A percentile compares a stretch with the other conserved stretches of the same genome.
These are phyloP conservation scores for Hyaloscypha hepaticicola DNA, from an alignment of 495 filamentous ascomycete species.

Conservation along the genomic window DNA sequence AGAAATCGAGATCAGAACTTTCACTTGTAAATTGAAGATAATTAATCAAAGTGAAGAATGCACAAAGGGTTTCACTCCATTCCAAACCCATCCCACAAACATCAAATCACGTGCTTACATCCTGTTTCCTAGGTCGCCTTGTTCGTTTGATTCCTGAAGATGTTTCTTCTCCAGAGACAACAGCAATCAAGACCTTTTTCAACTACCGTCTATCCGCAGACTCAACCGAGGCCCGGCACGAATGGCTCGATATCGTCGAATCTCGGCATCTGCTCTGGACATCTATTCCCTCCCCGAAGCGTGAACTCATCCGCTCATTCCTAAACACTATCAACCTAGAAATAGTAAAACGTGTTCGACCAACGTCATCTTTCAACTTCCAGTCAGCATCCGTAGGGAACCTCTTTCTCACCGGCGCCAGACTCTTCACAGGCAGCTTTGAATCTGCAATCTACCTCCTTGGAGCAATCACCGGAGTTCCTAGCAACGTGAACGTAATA, in stretches of 20 bases:
- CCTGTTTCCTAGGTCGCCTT: conserved; percentile 62
- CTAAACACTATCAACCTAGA: conserved; percentile 87
- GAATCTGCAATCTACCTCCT: conserved; percentile 82
- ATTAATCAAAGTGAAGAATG: not conserved
- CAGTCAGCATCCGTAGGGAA: conserved; percentile 88
- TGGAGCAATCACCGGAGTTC: conserved; percentile 76
- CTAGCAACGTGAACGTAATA: conserved; percentile 71
- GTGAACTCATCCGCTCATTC: conserved; percentile 87
- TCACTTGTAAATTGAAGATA: not conserved
- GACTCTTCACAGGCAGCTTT: conserved; percentile 78
- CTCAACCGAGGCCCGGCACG: conserved; percentile 50
- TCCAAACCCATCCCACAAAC: not conserved
- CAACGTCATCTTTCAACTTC: conserved; percentile 81
- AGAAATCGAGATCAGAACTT: not conserved
- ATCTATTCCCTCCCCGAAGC: conserved; percentile 76
- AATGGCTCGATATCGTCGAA: conserved; percentile 92
- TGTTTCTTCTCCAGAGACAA: conserved; percentile 58
- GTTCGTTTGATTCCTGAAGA: conserved; percentile 81
- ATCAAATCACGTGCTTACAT: not conserved
- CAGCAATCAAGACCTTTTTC: conserved; percentile 76
- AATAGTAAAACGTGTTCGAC: conserved; percentile 81
- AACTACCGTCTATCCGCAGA: conserved; percentile 75
- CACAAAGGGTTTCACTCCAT: not conserved
- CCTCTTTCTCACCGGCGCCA: conserved; percentile 83
- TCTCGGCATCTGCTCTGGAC: conserved; percentile 73